Base-by-base conservation (phyloP, 2,329 filamentous ascomycete genomes). In the Dactylellina cionopaga region DNA sequence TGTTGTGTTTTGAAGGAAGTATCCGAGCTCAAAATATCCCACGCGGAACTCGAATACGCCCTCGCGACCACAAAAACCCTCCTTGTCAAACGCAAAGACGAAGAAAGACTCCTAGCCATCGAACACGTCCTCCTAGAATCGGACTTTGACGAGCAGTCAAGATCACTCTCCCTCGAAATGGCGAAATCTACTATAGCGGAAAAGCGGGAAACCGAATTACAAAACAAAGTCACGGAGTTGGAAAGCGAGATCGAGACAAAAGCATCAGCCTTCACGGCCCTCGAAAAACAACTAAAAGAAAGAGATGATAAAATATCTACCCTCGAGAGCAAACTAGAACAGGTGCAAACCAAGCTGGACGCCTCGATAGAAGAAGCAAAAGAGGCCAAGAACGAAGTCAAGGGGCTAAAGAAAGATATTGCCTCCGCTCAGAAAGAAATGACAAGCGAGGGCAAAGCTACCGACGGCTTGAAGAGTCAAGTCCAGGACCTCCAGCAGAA, bases 301-400 rank as follows among this genome's bases (percentile, higher is more conserved):
- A 81, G 83, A 52, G 82, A 83, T 65, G 78, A 78, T 44, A 82
- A 80, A 75, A 81, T 85, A 33, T 77, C 80, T 3, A 78, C 80
- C 1, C 79, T 86, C 5, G 83, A 85, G 75, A 75, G 81, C 11
- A 80, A 79, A 47, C 78, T 78, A 52, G 80, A 80, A 62, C 81
- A 82, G 17, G 78, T 82, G 44, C 79, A 82, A 49, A 68, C 24
- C 4, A 68, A 74, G 27, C 44, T 68, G 2, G 44, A 51, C 11
- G 25, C 54, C 37, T 24, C 63, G 10, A 33, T 43, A 72, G 74
- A 79, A 78, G 75, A 77, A 70, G 77, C 76, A 17, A 78, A 79
- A 55, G 76, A 83, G n/a, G 76, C 78, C 7, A 75, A 77, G 39
- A 65, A 60, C 33, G 68, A 72, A 22, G 54, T 33, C 11, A 72